Base-by-base conservation (phyloP, 2,329 filamentous ascomycete genomes). In the Sordariomycetes sp. region DNA sequence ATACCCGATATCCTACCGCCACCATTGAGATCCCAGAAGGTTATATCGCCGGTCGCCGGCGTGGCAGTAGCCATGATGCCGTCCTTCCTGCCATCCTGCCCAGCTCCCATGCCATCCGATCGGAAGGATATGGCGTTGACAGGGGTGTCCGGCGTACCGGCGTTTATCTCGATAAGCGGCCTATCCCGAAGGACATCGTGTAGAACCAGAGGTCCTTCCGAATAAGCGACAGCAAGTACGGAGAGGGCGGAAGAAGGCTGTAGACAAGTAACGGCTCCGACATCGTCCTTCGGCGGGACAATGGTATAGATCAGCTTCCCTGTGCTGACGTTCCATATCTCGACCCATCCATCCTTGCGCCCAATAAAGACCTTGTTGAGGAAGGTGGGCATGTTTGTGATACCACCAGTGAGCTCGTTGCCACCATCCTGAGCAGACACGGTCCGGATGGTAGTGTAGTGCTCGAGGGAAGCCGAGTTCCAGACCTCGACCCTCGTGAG, bases 261-360 rank as follows among this genome's bases (percentile, higher is more conserved):
- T 55, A 99, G 76, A 50, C 90, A 90, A 6, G 90, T 95, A n/a
- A 97, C 89, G 16, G 88, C 79, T 53, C 92, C 93, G 64, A 83
- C 87, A 57, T 85, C 79, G 2, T 86, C 77, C 10, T 82, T 81
- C 0, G 89, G 86, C 1, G 94, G 89, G 16, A 94, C 76, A 56
- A 99, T 86, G 1, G 91, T 95, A 71, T 97, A 95, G 32, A 99
- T 83, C 58, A 97, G 79, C 70, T 95, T 96, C 54, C 83, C 92
- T 3, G 90, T 96, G 68, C 88, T 95, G 61, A 99, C 77, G 68
- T 99, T 99, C 93, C 94, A 99, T 55, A 99, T 96, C 68, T 99
- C 94, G 10, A 97, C 86, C 70, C 86, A 88, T 7, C 94, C 94
- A 69, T 99, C 91, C 62, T 82, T 82, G 65, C 90, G 86, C 11